Percentiles rank a stretch among this genome's conserved stretches.
These are phyloP conservation scores for Syncephalastrum contaminatum DNA, from an alignment of 371 early-diverging fungal genomes.

Conservation along the genomic window DNA sequence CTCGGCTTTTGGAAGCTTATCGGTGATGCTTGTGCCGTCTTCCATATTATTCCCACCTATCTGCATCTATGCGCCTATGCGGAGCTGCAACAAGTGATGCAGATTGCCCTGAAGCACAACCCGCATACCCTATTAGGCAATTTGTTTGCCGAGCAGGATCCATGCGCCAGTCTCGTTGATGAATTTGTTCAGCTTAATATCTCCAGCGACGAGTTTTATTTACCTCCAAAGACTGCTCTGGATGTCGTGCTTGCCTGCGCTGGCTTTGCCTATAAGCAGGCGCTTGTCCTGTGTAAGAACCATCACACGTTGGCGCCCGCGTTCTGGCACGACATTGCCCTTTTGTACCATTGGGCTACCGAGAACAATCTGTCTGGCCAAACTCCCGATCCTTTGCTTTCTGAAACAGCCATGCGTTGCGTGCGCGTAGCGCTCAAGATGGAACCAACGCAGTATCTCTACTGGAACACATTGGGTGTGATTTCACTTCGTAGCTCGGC, in stretches of 20 bases:
- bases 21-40: slow-evolving; percentile 64
- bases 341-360: slow-evolving; percentile 43
- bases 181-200: slow-evolving; percentile 33
- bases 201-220: slow-evolving; percentile 17
- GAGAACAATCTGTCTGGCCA: slow-evolving; percentile 15
- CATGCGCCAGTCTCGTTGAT: slow-evolving; percentile 23
- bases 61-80: slow-evolving; percentile 43
- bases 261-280: slow-evolving; percentile 51
- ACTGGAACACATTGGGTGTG: slow-evolving; percentile 82
- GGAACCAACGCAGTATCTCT: slow-evolving; percentile 56
- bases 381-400: neutral
- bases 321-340: slow-evolving; percentile 51
- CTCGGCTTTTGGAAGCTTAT: slow-evolving; percentile 70
- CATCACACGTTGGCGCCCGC: slow-evolving; percentile 32
- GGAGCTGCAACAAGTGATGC: slow-evolving; percentile 32
- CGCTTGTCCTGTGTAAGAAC: slow-evolving; percentile 41
- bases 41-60: slow-evolving; percentile 48
- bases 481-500: slow-evolving; percentile 53
- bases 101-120: slow-evolving; percentile 7
- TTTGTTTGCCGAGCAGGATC: slow-evolving; percentile 28
- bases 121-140: slow-evolving; percentile 40
- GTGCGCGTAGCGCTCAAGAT: slow-evolving; percentile 65
- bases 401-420: slow-evolving; percentile 46
- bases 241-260: slow-evolving; percentile 47
- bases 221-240: slow-evolving; percentile 36